Base-by-base conservation (phyloP, 1,284 basidiomycete species). In the Meripilus lineatus region DNA sequence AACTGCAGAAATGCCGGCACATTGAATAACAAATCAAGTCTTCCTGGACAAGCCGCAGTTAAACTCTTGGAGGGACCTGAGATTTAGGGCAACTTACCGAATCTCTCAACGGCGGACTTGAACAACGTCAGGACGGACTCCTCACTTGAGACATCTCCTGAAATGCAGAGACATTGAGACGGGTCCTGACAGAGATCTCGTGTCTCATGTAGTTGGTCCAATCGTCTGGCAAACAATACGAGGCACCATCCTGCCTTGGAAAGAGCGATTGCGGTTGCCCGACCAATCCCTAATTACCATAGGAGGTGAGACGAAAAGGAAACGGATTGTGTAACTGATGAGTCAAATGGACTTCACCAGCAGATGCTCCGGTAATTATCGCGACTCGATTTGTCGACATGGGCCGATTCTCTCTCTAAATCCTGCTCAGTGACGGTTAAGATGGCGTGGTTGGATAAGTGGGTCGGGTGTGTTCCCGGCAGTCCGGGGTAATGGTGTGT, bases 21-120 rank as follows among this genome's bases (percentile, higher is more conserved):
- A 59, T 92, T 91, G 68, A 91, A 92, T 14, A 87, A 55, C n/a
- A 90, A 54, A 58, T 92, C 88, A 18, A 91, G 57, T 2, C 82
- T 71, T 5, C 82, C 83, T 85, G 46, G 21, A 22, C 33, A 22
- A 33, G 23, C 30, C 33, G 22, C 17, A 41, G 18, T 14, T 23
- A 26, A 18, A 10, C 21, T 35, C n/a, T 39, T 4, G 11, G 21
- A 23, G 13, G 23, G 21, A 21, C 18, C 10, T 38, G n/a, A 32
- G 28, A 15, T 21, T 25, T 32, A 15, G 36, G 32, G 11, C 14
- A 4, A 49, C 69, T 37, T 54, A 77, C 84, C 85, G 56, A 84
- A 89, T 45, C 69, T 68, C 20, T 70, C 61, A 36, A 78, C 59
- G 1, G 81, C 71, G 26, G 67, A 58, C 7, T 64, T 55, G 58